These are phyloP conservation scores for Rugonectria rugulosa DNA, from an alignment of 2,329 filamentous ascomycete genomes.

Conservation along the genomic window DNA sequence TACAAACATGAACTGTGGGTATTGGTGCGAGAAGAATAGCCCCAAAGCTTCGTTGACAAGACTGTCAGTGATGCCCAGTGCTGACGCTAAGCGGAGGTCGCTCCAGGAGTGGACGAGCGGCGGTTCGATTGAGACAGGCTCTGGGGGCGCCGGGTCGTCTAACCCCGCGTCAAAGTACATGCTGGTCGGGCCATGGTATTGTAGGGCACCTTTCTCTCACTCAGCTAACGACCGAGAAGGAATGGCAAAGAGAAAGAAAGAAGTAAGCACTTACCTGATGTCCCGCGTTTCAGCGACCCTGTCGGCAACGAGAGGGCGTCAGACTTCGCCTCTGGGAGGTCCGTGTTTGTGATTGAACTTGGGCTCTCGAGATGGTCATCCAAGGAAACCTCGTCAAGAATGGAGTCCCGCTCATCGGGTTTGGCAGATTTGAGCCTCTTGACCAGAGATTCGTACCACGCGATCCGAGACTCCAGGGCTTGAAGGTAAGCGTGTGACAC, in stretches of 20 bases:
- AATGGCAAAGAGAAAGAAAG: too few species aligned
- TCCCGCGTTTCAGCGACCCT: too few species aligned
- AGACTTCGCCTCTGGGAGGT: not conserved
- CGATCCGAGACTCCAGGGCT: slow-evolving; percentile 30
- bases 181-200: slow-evolving; percentile 35
- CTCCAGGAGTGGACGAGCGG: slow-evolving; percentile 12
- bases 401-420: too few species aligned
- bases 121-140: not conserved
- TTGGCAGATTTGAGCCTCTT: too few species aligned
- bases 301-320: not conserved
- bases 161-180: slow-evolving; percentile 32
- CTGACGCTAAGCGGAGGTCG: slow-evolving; percentile 25
- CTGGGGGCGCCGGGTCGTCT: slow-evolving; percentile 1
- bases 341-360: too few species aligned
- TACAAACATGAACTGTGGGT: slow-evolving; percentile 43
- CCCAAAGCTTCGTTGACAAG: slow-evolving; percentile 28
- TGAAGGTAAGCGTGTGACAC: slow-evolving; percentile 33
- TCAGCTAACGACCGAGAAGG: too few species aligned
- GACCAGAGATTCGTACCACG: slow-evolving; percentile 28
- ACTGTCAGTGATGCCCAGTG: slow-evolving; percentile 29
- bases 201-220: slow-evolving; percentile 26
- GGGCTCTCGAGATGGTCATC: too few species aligned
- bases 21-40: slow-evolving; percentile 41
- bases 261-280: too few species aligned
- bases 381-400: too few species aligned